Base-by-base conservation (phyloP, 306 rosid genomes). In the Hippophae tibetana region DNA sequence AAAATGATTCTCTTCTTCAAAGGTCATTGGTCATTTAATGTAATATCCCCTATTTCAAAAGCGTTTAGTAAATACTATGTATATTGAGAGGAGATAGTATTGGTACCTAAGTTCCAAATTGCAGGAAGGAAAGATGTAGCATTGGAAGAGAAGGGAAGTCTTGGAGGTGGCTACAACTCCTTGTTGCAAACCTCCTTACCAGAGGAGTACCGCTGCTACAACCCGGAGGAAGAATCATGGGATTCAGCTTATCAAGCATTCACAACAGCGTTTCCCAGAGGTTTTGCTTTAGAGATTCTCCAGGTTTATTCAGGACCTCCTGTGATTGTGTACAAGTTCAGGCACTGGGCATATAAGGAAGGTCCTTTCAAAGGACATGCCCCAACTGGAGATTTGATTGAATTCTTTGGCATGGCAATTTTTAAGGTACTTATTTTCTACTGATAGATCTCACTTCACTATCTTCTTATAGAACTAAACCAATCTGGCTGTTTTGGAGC, bases 271-370 rank as follows among this genome's bases (percentile, higher is more conserved):
- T 85, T 85, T 58, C 88, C 93, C 0, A 73, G 93, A 2, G 93
- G 93, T 1, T 85, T 85, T 68, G 88, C 88, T 40, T 31, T 85
- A 42, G 88, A 79, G 73, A 49, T 85, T 56, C 42, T 85, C 1
- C 78, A 68, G 1, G 88, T 75, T 1, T 85, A 72, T 55, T 64
- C 80, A 31, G 93, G 88, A 9, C 82, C 93, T 0, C 88, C 88
- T 0, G 68, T 74, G 44, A 77, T 82, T 13, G 82, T 79, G 9
- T 85, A 69, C 80, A 81, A 85, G 61, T 85, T 85, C 64, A 72
- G 93, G 66, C 93, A 85, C 56, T 85, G 93, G 93, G 81, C 84
- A 23, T 81, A 58, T 63, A 82, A 79, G 88, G 93, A 85, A 45
- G 93, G 93, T 52, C 86, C 93, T 73, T 84, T 78, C 86, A 80